Conservation (phyloP, 257 asterid genomes). For the Cruciata laevipes region DNA sequence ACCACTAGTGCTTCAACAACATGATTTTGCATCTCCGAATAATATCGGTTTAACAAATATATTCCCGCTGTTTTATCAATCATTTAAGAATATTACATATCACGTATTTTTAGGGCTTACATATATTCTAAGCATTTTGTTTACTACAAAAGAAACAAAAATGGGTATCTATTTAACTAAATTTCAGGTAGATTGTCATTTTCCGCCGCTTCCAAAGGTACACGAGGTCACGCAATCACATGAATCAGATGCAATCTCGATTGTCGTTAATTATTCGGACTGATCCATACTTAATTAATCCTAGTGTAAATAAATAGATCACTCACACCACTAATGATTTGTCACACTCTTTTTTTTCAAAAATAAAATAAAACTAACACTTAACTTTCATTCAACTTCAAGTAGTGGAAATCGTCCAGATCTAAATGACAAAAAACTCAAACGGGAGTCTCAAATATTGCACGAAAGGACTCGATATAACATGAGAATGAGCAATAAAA, state of each 20-base stretch:
- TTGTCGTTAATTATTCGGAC: neutral
- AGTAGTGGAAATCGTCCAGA: too few relatives aligned
- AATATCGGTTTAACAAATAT: neutral
- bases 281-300: too few relatives aligned
- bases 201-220: neutral
- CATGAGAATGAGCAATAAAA: too few relatives aligned
- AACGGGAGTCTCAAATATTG: too few relatives aligned
- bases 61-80: neutral
- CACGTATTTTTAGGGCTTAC: neutral
- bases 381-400: too few relatives aligned
- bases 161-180: neutral
- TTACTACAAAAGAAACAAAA: neutral
- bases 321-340: neutral
- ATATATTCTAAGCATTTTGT: neutral
- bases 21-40: neutral
- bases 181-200: constrained; percentile 1
- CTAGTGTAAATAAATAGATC: too few relatives aligned
- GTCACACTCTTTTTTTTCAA: neutral
- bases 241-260: neutral
- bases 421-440: too few relatives aligned
- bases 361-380: too few relatives aligned
- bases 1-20: neutral
- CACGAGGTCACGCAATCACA: neutral
- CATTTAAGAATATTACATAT: neutral
- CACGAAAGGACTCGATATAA: too few relatives aligned